Conservation (phyloP, 2,329 filamentous ascomycete genomes). For the Trichoderma arundinaceum region DNA sequence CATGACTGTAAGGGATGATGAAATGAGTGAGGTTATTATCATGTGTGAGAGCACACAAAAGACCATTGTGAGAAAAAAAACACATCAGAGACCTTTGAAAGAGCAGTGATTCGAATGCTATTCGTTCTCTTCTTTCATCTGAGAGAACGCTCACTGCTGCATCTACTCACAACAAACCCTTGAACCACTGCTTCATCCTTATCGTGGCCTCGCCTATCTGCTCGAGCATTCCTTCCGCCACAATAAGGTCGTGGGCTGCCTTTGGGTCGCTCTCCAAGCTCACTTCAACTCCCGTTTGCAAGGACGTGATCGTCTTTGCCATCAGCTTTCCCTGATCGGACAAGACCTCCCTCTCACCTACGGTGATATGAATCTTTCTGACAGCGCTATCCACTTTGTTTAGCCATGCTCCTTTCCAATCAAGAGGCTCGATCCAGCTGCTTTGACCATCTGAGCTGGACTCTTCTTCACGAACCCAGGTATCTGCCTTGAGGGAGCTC, state of each 20-base stretch:
- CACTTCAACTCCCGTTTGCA: constrained; percentile 37
- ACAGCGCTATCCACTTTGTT: constrained; percentile 37
- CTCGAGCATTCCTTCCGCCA: constrained; percentile 36
- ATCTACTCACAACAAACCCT: constrained; percentile 20
- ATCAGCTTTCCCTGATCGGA: constrained; percentile 41
- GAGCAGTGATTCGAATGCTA: too few relatives aligned
- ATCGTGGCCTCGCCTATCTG: constrained; percentile 40
- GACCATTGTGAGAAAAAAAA: too few relatives aligned
- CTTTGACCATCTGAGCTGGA: constrained; percentile 22
- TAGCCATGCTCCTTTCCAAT: constrained; percentile 41
- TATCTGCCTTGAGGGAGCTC: constrained; percentile 4
- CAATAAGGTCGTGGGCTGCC: constrained; percentile 45
- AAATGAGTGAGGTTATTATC: too few relatives aligned
- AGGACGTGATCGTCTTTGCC: constrained; percentile 36
- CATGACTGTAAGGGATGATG: too few relatives aligned
- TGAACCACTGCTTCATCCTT: constrained; percentile 44
- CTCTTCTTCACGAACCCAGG: constrained; percentile 33
- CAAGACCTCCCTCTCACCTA: constrained; percentile 43
- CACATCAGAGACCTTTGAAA: too few relatives aligned
- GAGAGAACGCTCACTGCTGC: too few relatives aligned
- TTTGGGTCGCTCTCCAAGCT: constrained; percentile 39
- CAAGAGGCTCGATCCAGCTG: constrained; percentile 40
- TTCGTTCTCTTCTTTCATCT: too few relatives aligned
- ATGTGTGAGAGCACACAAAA: too few relatives aligned
- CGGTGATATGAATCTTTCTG: constrained; percentile 42